Evolutionary conservation across 2,329 filamentous ascomycete genomes (phyloP), one percentile per base, ranked within the genome.

Genomic region (Trichophyton schoenleinii): DNA sequence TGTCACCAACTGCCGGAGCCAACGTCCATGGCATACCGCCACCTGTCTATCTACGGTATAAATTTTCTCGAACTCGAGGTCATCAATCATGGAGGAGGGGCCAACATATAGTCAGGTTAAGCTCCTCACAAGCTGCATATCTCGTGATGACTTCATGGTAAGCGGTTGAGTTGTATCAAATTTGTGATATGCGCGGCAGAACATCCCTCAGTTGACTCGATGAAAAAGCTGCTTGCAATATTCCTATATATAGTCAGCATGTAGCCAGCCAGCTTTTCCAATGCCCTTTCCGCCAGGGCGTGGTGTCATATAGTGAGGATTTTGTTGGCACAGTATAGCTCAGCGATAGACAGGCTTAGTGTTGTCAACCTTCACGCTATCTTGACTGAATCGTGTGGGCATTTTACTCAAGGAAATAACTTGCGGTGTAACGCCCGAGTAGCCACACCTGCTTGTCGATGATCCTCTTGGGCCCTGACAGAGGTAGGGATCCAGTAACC

Each of bases 1-100:
- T 55, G 25, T 55, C 52, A 38, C 52, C 28, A 18, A 55, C 31
- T 20, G 15, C 25, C n/a, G 52, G 52, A 28, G 20, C 46, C 46
- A 25, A 15, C 9, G n/a, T 52, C 41, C 36, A 36, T 18, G 15
- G 58, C 44, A 59, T 49, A 42, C n/a, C 62, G 61, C 63, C 63
- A 63, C 64, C 64, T 66, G 68, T 70, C 70, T 72, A 73, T 73
- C 72, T 74, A 74, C 71, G 68, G 67, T 67, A 64, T 69, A 67
- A 64, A 31, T 65, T 55, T 28, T 55, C 20, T 55, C 52, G 25
- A 36, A 31, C 28, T 55, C 52, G 34, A 31, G 28, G 28, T 31
- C 28, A 25, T 52, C 9, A n/a, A 18, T 28, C 15, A n/a, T n/a
- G 8, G 5, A 28, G 52, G 28, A 31, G 11, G n/a, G n/a, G n/a